Conservation (phyloP, 257 asterid genomes). For the Dorcoceras hygrometricum region DNA sequence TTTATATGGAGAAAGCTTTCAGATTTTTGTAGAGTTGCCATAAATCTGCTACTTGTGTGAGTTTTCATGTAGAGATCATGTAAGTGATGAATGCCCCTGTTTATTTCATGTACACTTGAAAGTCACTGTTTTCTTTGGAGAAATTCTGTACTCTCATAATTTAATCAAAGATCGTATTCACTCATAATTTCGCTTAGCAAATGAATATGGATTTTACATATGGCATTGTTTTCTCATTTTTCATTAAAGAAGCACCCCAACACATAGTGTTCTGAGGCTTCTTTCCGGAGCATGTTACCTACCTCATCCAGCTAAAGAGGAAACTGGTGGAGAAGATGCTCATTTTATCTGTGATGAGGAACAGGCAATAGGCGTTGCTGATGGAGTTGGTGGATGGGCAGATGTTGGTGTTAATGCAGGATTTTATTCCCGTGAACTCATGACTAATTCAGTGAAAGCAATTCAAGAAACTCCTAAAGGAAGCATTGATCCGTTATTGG, state of each 20-base stretch:
- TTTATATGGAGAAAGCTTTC: background rate
- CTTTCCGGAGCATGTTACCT: conserved; percentile 70
- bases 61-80: background rate
- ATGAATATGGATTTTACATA: background rate
- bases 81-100: background rate
- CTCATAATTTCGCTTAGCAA: background rate
- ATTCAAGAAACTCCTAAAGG: conserved; percentile 41
- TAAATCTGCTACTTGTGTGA: background rate
- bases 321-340: conserved; percentile 96
- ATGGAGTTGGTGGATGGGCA: conserved; percentile 99
- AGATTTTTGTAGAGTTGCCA: background rate
- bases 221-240: background rate
- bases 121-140: background rate
- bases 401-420: conserved; percentile 87
- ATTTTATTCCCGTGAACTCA: conserved; percentile 72
- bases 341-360: conserved; percentile 72
- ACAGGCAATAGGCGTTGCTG: conserved; percentile 82
- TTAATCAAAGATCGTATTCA: too few relatives aligned
- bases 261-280: conserved; percentile 41
- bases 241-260: conserved; percentile 27
- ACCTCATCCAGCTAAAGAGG: conserved; percentile 83
- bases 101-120: background rate
- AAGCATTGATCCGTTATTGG: conserved; percentile 54
- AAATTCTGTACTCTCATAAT: background rate
- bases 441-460: conserved; percentile 64